Conservation (phyloP, 352 stramenopile genomes). For the Pythium insidiosum region DNA sequence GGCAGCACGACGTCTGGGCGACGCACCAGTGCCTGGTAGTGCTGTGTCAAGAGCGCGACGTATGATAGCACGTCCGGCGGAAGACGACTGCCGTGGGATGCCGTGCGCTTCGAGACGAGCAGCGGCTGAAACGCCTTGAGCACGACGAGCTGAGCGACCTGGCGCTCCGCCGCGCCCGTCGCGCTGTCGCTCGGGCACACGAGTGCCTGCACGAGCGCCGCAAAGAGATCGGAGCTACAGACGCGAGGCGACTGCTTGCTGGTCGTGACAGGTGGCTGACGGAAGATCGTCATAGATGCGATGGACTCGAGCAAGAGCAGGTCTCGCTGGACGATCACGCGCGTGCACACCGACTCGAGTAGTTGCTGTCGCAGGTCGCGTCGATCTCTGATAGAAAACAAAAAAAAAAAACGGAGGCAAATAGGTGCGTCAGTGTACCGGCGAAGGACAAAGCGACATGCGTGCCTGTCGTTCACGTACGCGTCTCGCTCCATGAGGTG, state of each 20-base stretch:
- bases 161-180: constrained; percentile 7
- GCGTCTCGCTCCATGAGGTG: constrained; percentile 54
- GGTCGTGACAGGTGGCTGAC: constrained; percentile 4
- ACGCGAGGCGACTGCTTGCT: constrained; percentile 18
- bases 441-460: neutral
- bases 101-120: constrained; percentile 28
- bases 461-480: constrained; percentile 16
- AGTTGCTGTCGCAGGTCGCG: constrained; percentile 18
- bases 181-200: no score
- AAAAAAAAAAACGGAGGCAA: neutral
- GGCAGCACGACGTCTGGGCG: constrained; percentile 25
- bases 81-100: constrained; percentile 10
- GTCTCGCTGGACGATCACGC: constrained; percentile 8
- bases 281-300: constrained; percentile 15
- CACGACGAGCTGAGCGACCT: constrained; percentile 53
- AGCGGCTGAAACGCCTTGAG: constrained; percentile 51
- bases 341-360: constrained; percentile 12
- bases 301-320: constrained; percentile 20
- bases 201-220: constrained; percentile 40
- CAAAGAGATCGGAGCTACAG: constrained; percentile 15
- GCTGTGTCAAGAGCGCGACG: constrained; percentile 37
- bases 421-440: neutral
- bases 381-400: constrained; percentile 15
- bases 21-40: constrained; percentile 38
- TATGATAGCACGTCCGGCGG: constrained; percentile 32